A percentile compares a stretch with the other conserved stretches of the same genome.
These are phyloP conservation scores for Cladosporium austrohemisphaericum DNA, from an alignment of 2,329 filamentous ascomycete species.

Conservation along the genomic window DNA sequence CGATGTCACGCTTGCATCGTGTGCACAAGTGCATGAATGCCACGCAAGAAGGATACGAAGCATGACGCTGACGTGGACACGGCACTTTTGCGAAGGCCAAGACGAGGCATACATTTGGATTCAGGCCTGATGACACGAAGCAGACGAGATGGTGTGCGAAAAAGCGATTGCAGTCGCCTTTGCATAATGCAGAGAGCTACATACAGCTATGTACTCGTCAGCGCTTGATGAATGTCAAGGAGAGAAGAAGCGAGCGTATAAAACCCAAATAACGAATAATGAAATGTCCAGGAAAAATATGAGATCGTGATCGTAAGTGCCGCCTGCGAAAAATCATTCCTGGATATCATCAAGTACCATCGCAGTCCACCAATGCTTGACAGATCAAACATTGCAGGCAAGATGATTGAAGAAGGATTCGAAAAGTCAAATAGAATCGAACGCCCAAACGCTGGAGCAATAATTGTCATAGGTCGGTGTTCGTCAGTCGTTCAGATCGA, in stretches of 20 bases:
- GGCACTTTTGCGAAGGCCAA: neutral
- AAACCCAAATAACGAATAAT: neutral
- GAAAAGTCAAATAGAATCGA: no score
- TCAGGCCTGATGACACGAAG: neutral
- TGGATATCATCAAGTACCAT: constrained; percentile 8
- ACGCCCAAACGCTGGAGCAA: no score
- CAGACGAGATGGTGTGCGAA: no score
- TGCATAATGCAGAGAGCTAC: neutral
- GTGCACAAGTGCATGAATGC: constrained; percentile 13
- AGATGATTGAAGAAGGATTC: no score
- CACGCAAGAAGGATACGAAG: constrained; percentile 2
- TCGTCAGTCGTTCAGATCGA: neutral
- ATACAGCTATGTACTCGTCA: constrained; percentile 14
- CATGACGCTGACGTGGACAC: neutral
- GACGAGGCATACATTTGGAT: neutral
- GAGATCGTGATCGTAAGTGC: constrained; percentile 10
- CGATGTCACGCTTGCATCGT: no score
- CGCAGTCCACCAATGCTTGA: no score
- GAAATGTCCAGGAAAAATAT: neutral
- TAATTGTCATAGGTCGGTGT: no score
- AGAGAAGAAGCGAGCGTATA: neutral
- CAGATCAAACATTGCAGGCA: neutral
- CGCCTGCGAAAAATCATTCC: constrained; percentile 7
- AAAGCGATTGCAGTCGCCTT: neutral
- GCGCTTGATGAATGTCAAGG: neutral